A percentile compares a stretch with the other conserved stretches of the same genome.
phyloP scores from a whole-genome alignment of 208 protist genomes.

The Acanthamoeba triangularis region DNA sequence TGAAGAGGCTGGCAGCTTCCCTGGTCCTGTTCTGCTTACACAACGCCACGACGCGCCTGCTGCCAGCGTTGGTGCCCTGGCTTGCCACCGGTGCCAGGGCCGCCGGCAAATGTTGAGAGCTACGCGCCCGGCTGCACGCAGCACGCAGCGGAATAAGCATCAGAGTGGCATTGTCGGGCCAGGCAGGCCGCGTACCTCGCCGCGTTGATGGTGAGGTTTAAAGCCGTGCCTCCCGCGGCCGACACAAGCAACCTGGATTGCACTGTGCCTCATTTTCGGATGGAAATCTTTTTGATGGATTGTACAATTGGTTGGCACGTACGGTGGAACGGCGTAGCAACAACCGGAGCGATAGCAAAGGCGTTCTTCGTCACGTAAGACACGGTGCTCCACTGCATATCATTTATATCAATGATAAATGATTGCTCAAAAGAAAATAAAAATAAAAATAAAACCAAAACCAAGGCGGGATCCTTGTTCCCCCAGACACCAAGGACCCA shows the following conservation, averaged over 20 bases:
- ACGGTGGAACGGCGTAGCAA: neutral
- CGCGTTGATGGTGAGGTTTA: neutral
- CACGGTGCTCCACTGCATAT: too few relatives aligned
- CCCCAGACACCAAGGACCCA: too few relatives aligned
- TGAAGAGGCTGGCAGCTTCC: slow-evolving; percentile 16
- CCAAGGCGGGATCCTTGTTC: too few relatives aligned
- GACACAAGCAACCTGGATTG: neutral
- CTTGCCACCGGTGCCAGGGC: neutral
- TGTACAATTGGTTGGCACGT: neutral
- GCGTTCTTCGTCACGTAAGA: too few relatives aligned
- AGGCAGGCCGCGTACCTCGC: neutral
- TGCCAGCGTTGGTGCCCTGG: neutral
- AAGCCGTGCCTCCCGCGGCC: neutral
- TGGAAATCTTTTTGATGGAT: neutral
- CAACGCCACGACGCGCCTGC: slow-evolving; percentile 1
- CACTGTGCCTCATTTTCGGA: neutral
- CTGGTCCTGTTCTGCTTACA: neutral
- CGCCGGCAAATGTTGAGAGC: too few relatives aligned
- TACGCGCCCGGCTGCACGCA: neutral
- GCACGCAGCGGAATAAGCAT: neutral
- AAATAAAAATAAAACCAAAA: too few relatives aligned
- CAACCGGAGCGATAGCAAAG: neutral
- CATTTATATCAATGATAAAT: too few relatives aligned
- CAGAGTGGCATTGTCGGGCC: neutral
- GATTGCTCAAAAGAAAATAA: too few relatives aligned